Evolutionary conservation across 2,329 filamentous ascomycete genomes (phyloP).

Genomic region (Nemania diffusa): DNA sequence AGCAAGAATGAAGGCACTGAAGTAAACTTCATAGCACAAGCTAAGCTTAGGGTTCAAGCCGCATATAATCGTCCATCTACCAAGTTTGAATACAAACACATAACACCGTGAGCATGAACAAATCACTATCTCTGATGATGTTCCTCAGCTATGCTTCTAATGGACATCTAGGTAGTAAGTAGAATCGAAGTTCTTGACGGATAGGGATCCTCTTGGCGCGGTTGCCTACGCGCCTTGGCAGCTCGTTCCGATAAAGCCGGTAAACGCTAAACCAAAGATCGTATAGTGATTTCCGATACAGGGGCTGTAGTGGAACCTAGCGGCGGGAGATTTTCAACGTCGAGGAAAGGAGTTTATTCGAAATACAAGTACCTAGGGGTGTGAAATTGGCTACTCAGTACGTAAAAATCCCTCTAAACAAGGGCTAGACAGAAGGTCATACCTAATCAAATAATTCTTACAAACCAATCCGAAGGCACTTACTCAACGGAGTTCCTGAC

Average conservation of each 20-base stretch:
- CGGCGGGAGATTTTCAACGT: background rate
- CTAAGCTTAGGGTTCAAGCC: no score
- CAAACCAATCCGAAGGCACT: no score
- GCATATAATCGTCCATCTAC: no score
- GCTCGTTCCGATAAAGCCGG: background rate
- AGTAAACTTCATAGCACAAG: background rate
- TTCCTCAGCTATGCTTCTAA: background rate
- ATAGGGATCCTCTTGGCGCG: background rate
- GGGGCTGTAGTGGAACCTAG: background rate
- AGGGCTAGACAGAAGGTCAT: no score
- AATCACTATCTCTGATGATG: background rate
- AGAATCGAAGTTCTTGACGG: background rate
- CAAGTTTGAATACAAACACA: background rate
- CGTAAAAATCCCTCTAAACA: no score
- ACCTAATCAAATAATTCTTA: no score
- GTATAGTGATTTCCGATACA: slow-evolving; percentile 1
- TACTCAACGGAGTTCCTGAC: background rate
- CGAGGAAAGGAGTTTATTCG: no score
- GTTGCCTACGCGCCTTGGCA: slow-evolving; percentile 3
- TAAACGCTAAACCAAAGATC: background rate
- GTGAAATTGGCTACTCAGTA: no score
- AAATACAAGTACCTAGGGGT: no score
- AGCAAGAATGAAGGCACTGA: background rate
- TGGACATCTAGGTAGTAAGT: background rate
- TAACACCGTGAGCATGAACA: background rate